phyloP scores from a whole-genome alignment of 805 yeast species.

The Yarrowia sp. region DNA sequence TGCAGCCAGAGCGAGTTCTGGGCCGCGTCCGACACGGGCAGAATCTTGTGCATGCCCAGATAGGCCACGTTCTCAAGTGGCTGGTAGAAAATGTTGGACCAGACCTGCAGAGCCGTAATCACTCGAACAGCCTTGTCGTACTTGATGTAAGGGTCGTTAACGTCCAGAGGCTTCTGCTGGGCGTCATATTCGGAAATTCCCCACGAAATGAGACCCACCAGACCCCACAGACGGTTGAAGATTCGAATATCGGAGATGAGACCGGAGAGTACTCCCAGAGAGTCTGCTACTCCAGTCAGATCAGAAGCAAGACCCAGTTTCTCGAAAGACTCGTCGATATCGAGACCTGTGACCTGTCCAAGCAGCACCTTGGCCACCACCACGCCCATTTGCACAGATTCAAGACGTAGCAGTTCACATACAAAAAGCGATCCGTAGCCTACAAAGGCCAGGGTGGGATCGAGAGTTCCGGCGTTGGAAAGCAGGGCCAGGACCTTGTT shows the following conservation, averaged over 20 bases:
- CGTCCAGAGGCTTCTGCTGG: constrained; percentile 28
- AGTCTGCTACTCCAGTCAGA: constrained; percentile 5
- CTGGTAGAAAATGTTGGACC: constrained; percentile 40
- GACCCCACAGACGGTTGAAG: constrained; percentile 40
- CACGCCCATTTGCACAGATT: neutral
- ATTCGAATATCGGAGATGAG: constrained; percentile 40
- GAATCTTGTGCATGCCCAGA: constrained; percentile 39
- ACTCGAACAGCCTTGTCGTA: constrained; percentile 34
- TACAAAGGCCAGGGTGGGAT: constrained; percentile 33
- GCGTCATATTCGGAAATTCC: constrained; percentile 36
- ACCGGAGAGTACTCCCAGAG: constrained; percentile 30
- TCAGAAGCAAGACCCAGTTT: constrained; percentile 11
- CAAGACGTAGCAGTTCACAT: constrained; percentile 27
- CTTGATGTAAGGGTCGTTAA: constrained; percentile 1
- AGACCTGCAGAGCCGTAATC: constrained; percentile 39
- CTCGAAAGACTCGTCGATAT: constrained; percentile 1
- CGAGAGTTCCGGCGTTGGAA: constrained; percentile 25
- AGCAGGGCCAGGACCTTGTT: constrained; percentile 21
- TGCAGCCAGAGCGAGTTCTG: constrained; percentile 37
- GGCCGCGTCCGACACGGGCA: constrained; percentile 32
- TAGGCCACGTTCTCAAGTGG: constrained; percentile 43
- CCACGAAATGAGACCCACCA: constrained; percentile 40
- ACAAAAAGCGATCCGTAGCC: constrained; percentile 35
- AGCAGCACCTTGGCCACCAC: constrained; percentile 4
- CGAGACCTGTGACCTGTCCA: constrained; percentile 5